Conservation (phyloP, 805 yeast genomes). For the Kluyveromyces wickerhamii region DNA sequence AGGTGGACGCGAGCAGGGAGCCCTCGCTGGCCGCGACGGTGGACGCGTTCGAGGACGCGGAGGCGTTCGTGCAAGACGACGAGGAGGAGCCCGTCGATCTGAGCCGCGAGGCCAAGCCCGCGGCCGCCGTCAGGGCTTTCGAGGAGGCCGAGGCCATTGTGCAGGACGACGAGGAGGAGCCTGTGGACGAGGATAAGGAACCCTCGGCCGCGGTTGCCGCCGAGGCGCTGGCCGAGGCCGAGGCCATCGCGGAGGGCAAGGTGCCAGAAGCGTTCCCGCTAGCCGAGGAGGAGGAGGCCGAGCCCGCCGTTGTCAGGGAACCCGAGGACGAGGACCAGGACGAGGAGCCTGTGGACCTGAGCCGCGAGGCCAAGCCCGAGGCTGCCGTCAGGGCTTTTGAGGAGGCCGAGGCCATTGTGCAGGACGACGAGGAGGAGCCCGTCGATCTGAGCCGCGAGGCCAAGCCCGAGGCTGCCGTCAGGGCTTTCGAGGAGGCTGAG, state of each 20-base stretch:
- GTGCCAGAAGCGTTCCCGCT: slow-evolving; percentile 1
- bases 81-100: slow-evolving; percentile 1
- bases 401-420: slow-evolving; percentile 4
- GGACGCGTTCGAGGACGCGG: slow-evolving; percentile 4
- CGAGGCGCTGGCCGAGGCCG: slow-evolving; percentile 4
- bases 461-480: slow-evolving; percentile 1
- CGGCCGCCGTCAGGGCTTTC: neutral
- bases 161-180: slow-evolving; percentile 1
- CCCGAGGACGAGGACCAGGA: neutral
- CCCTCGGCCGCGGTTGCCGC: neutral
- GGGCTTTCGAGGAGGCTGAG: slow-evolving; percentile 6
- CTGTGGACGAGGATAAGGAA: neutral
- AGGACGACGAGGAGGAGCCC: slow-evolving; percentile 2
- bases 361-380: slow-evolving; percentile 1
- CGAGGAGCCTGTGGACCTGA: neutral
- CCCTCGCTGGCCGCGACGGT: neutral
- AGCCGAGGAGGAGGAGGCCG: slow-evolving; percentile 3
- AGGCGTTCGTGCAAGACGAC: slow-evolving; percentile 1
- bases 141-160: slow-evolving; percentile 2
- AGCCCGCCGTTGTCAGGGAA: slow-evolving; percentile 2
- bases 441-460: slow-evolving; percentile 1
- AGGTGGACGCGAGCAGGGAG: slow-evolving; percentile 3
- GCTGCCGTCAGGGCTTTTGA: slow-evolving; percentile 4
- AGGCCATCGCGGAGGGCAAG: slow-evolving; percentile 1
- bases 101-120: slow-evolving; percentile 2